Evolutionary conservation across 495 filamentous ascomycete species (phyloP).

Genomic region (Tuber indicum): DNA sequence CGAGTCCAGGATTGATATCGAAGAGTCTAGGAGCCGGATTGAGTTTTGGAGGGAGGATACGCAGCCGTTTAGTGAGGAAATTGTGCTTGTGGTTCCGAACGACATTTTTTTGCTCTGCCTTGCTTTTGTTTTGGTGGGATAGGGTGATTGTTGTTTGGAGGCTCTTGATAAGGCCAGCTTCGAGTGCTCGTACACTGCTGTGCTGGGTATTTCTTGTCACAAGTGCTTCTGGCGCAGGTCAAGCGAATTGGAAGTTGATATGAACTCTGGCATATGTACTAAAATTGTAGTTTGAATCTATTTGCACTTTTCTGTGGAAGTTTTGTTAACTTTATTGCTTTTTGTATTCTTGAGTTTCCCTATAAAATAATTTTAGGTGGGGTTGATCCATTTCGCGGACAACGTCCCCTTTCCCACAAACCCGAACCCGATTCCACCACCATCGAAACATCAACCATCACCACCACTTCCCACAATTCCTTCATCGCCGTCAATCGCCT

Average conservation of each 20-base stretch:
- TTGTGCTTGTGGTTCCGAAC: conserved; percentile 25
- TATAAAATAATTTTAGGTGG: neutral
- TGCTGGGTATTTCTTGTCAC: neutral
- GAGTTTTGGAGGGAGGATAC: conserved; percentile 65
- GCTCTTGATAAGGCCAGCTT: neutral
- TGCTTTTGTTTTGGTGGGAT: neutral
- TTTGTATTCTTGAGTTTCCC: neutral
- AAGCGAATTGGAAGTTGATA: neutral
- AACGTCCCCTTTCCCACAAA: conserved; percentile 5
- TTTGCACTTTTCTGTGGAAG: neutral
- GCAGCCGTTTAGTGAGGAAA: conserved; percentile 55
- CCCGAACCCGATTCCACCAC: conserved; percentile 24
- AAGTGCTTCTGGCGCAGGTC: neutral
- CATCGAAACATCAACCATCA: conserved; percentile 23
- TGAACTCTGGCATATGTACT: neutral
- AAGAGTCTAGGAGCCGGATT: conserved; percentile 64
- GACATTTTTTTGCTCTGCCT: conserved; percentile 20
- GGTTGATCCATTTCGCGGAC: conserved; percentile 15
- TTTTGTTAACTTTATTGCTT: neutral
- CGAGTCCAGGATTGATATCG: conserved; percentile 63
- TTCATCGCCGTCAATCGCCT: conserved; percentile 36
- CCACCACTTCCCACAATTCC: conserved; percentile 20
- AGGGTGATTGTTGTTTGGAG: neutral
- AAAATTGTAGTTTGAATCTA: neutral
- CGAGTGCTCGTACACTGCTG: neutral